Conservation (phyloP, 1,139 yeast genomes). For the Candida sanyaensis region DNA sequence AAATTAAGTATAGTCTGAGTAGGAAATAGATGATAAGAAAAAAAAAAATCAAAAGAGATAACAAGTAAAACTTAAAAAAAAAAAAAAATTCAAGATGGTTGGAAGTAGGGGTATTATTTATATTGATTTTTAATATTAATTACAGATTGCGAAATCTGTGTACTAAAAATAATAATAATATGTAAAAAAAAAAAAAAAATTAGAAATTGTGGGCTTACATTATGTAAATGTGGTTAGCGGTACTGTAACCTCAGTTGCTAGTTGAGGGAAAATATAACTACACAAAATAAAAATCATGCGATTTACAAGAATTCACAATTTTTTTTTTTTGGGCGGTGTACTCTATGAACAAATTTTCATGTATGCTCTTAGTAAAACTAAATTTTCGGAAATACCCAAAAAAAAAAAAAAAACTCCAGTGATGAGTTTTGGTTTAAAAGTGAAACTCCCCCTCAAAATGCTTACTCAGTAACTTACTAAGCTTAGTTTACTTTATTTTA, state of each 20-base stretch:
- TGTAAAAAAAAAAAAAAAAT: neutral
- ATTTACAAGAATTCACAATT: neutral
- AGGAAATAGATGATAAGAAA: neutral
- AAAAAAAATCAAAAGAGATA: neutral
- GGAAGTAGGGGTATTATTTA: conserved; percentile 1
- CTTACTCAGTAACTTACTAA: neutral
- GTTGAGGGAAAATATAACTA: neutral
- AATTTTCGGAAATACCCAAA: neutral
- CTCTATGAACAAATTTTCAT: neutral
- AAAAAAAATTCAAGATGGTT: neutral
- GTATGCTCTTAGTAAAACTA: neutral
- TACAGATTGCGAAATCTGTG: conserved; percentile 4
- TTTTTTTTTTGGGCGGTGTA: neutral
- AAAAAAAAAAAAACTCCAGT: neutral
- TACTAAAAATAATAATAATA: neutral
- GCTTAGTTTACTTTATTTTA: too few relatives aligned
- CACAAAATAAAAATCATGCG: conserved; percentile 3
- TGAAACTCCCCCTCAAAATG: neutral
- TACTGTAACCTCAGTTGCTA: neutral
- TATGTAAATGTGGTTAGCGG: neutral
- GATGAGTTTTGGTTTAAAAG: neutral
- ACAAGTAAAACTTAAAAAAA: neutral
- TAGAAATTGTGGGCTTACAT: conserved; percentile 3
- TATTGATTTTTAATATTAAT: neutral
- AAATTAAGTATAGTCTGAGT: neutral